Conservation (phyloP, 352 stramenopile species). For the Phytophthora quininea region DNA sequence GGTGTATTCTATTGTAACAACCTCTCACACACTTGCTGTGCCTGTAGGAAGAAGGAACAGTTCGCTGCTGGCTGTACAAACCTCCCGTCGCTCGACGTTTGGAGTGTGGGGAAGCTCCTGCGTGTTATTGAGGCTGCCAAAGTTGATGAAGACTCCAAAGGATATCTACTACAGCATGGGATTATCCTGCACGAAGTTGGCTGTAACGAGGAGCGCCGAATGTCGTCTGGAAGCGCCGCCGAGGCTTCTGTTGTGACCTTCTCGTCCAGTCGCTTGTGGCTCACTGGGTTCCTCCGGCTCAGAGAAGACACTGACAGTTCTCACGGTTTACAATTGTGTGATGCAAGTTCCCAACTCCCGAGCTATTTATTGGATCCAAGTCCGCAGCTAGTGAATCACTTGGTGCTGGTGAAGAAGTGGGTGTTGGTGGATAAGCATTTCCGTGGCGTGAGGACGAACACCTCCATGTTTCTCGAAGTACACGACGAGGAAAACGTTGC, state of each 20-base stretch:
- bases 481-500: slow-evolving; percentile 25
- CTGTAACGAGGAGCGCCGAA: neutral
- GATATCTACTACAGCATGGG: slow-evolving; percentile 17
- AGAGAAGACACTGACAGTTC: slow-evolving; percentile 18
- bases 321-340: slow-evolving; percentile 37
- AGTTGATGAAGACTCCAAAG: neutral
- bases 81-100: slow-evolving; percentile 14
- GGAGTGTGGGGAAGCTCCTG: slow-evolving; percentile 36
- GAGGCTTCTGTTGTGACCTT: slow-evolving; percentile 23
- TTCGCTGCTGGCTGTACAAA: neutral
- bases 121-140: slow-evolving; percentile 22
- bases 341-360: slow-evolving; percentile 33
- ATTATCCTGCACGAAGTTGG: slow-evolving; percentile 19
- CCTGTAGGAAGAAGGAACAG: slow-evolving; percentile 21
- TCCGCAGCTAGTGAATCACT: slow-evolving; percentile 40
- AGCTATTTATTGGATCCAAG: slow-evolving; percentile 49
- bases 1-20: neutral
- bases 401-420: slow-evolving; percentile 71
- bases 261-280: slow-evolving; percentile 41
- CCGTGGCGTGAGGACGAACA: slow-evolving; percentile 7
- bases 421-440: slow-evolving; percentile 45
- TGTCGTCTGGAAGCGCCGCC: neutral
- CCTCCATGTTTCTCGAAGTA: slow-evolving; percentile 48
- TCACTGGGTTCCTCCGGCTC: slow-evolving; percentile 59
- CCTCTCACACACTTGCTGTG: neutral